These are phyloP conservation scores for Linum usitatissimum DNA, from an alignment of 345 rosid species.

Conservation along the genomic window DNA sequence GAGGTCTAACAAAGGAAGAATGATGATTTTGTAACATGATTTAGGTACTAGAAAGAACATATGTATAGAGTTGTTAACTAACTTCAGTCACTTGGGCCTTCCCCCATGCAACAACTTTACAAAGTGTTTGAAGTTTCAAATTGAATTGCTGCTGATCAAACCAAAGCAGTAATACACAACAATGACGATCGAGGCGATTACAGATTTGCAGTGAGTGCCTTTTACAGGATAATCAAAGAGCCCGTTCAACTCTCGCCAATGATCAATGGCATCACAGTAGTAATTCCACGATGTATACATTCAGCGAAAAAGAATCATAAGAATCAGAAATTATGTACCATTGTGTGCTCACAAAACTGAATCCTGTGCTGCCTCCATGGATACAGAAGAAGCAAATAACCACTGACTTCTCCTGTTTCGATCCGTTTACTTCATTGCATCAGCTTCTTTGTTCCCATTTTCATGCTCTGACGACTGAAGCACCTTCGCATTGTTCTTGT, in stretches of 20 bases:
- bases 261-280: not conserved
- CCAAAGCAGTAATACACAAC: no score
- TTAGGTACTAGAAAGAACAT: no score
- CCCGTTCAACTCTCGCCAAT: no score
- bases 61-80: no score
- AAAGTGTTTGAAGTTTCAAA: no score
- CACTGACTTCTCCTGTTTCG: not conserved
- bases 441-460: conserved; percentile 8
- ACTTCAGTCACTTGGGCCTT: no score
- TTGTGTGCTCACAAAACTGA: not conserved
- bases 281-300: not conserved
- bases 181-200: no score
- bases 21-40: no score
- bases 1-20: no score
- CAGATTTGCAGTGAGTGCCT: not conserved
- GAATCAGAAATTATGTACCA: not conserved
- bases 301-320: no score
- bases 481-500: conserved; percentile 34
- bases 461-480: conserved; percentile 20
- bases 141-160: no score
- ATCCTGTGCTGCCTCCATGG: not conserved
- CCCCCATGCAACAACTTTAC: no score
- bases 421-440: conserved; percentile 2
- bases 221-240: not conserved
- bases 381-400: not conserved